Conservation (phyloP, 78 protist genomes). For the Cavenderia fasciculata region DNA sequence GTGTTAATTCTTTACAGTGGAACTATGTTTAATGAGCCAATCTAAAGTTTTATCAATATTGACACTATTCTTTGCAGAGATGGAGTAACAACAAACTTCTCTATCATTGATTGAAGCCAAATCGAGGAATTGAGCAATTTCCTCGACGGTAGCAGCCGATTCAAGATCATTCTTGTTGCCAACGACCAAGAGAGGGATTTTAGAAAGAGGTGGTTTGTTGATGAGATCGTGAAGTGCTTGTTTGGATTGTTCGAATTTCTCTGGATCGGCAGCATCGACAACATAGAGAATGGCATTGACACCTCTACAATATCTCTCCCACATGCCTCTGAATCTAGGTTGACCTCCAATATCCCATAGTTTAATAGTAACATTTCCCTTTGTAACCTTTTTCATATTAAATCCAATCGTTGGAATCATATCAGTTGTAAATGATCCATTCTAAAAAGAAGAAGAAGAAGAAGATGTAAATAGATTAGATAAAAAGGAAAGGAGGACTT, state of each 20-base stretch:
- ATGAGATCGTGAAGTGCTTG: constrained; percentile 89
- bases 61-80: constrained; percentile 92
- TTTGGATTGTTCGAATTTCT: constrained; percentile 81
- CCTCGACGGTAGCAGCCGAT: constrained; percentile 77
- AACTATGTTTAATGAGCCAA: constrained; percentile 93
- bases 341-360: constrained; percentile 99
- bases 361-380: constrained; percentile 94
- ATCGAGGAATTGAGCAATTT: constrained; percentile 78
- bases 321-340: constrained; percentile 95
- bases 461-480: neutral
- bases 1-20: constrained; percentile 31
- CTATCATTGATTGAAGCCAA: constrained; percentile 80
- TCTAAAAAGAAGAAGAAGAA: neutral
- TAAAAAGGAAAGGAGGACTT: neutral
- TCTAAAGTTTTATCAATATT: constrained; percentile 94
- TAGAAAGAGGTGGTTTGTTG: constrained; percentile 91
- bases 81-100: constrained; percentile 94
- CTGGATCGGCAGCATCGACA: constrained; percentile 94
- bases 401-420: constrained; percentile 98
- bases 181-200: constrained; percentile 96
- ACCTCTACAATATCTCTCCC: constrained; percentile 98
- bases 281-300: constrained; percentile 97
- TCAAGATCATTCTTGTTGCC: constrained; percentile 98
- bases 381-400: constrained; percentile 95
- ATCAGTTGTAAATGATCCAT: constrained; percentile 86